Conservation (phyloP, 2,329 filamentous ascomycete genomes). For the Thielaviopsis punctulata region DNA sequence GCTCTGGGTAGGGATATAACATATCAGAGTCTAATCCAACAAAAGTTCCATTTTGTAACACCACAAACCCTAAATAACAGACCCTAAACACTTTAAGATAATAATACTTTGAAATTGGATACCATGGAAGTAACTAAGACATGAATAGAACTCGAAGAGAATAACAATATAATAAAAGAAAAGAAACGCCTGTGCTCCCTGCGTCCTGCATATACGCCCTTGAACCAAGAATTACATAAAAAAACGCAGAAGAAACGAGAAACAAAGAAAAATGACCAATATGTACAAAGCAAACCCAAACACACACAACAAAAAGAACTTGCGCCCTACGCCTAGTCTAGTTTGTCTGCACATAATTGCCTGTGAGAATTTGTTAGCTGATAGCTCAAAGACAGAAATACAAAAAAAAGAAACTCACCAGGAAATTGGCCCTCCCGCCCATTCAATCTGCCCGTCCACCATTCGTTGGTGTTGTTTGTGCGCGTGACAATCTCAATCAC, state of each 20-base stretch:
- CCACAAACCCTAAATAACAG: too few species aligned
- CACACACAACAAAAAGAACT: too few species aligned
- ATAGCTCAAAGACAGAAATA: not conserved
- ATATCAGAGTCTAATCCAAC: too few species aligned
- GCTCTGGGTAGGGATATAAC: too few species aligned
- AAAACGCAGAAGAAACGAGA: not conserved
- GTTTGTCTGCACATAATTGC: slow-evolving; percentile 1
- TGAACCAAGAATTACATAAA: not conserved
- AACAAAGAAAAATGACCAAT: not conserved
- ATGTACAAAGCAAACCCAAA: not conserved
- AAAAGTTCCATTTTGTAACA: too few species aligned
- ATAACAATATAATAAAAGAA: not conserved
- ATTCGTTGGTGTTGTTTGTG: slow-evolving; percentile 87
- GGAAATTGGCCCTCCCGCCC: slow-evolving; percentile 85
- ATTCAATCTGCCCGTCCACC: slow-evolving; percentile 76
- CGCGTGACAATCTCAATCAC: slow-evolving; percentile 72
- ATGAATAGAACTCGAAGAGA: too few species aligned
- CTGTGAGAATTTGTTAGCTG: not conserved
- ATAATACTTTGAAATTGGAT: too few species aligned
- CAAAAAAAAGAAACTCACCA: slow-evolving; percentile 38
- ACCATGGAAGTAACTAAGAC: too few species aligned
- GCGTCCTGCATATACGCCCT: slow-evolving; percentile 1
- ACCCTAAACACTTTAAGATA: too few species aligned
- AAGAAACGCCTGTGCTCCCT: not conserved
- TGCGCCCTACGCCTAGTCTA: too few species aligned